Evolutionary conservation across 202 grass and related monocot genomes (phyloP).

Genomic region (Digitaria exilis): DNA sequence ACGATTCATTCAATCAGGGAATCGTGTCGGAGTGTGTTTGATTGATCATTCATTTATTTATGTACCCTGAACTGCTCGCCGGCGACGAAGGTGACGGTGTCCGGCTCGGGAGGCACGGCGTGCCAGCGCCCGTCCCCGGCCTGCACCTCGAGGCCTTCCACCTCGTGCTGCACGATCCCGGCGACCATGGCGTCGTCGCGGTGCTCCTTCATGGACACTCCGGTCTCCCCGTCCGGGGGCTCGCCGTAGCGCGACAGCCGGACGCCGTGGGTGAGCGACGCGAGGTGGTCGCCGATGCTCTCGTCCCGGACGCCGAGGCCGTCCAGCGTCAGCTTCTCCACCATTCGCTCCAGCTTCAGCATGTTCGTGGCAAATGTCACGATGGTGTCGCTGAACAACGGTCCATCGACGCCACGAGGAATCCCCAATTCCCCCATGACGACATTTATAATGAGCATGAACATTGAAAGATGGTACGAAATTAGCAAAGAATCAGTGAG

Average conservation of each 20-base stretch:
- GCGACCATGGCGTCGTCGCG: conserved; percentile 50
- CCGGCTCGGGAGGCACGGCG: conserved; percentile 18
- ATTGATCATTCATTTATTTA: background rate
- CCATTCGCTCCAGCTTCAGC: conserved; percentile 42
- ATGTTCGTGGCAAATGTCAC: conserved; percentile 30
- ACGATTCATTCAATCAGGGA: background rate
- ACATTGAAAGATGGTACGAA: background rate
- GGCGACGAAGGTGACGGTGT: conserved; percentile 41
- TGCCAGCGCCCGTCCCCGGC: conserved; percentile 45
- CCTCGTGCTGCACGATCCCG: conserved; percentile 55
- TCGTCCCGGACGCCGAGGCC: conserved; percentile 46
- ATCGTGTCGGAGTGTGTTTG: too few species aligned
- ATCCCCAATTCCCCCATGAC: background rate
- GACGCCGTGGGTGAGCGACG: conserved; percentile 26
- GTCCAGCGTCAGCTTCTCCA: conserved; percentile 60
- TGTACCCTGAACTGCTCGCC: conserved; percentile 46
- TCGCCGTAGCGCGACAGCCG: conserved; percentile 58
- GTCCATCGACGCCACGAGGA: background rate
- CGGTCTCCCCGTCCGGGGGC: conserved; percentile 19
- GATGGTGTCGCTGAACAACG: conserved; percentile 47
- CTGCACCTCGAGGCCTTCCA: conserved; percentile 56
- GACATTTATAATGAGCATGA: background rate
- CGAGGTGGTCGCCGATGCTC: conserved; percentile 29
- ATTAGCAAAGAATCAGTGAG: background rate
- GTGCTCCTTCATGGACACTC: conserved; percentile 45